phyloP scores from a whole-genome alignment of 495 filamentous ascomycete species.

The Lindgomyces ingoldianus region DNA sequence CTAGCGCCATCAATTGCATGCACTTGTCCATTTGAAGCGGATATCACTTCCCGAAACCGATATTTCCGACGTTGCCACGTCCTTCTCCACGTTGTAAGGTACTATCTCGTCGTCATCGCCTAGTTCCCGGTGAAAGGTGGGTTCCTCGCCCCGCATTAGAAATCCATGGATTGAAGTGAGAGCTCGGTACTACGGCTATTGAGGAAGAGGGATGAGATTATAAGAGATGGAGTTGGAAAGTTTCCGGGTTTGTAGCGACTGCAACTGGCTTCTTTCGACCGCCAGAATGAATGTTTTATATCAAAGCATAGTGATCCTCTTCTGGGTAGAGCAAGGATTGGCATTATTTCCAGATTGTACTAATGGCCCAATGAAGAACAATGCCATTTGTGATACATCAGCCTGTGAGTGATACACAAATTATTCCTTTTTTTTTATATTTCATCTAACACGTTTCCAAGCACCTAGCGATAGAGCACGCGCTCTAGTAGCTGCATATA shows the following conservation, averaged over 20 bases:
- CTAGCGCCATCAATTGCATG: not conserved
- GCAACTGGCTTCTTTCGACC: not conserved
- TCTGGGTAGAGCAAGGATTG: not conserved
- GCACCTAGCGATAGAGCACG: slow-evolving; percentile 46
- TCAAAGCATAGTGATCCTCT: not conserved
- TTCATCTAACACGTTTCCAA: slow-evolving; percentile 1
- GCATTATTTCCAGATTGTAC: slow-evolving; percentile 40
- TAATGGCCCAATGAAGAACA: slow-evolving; percentile 44
- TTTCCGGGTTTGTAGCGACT: not conserved
- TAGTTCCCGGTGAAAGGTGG: not conserved
- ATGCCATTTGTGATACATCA: slow-evolving; percentile 50
- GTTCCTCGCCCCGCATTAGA: not conserved
- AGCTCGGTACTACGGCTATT: not conserved
- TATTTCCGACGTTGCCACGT: not conserved
- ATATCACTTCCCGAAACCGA: not conserved
- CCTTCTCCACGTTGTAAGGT: not conserved
- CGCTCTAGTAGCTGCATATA: slow-evolving; percentile 46
- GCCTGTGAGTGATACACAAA: slow-evolving; percentile 26
- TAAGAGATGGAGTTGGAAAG: not conserved
- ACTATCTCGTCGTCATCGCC: not conserved
- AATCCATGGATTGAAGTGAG: not conserved
- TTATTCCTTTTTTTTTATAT: not conserved
- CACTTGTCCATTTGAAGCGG: not conserved
- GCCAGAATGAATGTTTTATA: not conserved
- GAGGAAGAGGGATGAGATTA: not conserved